Conservation (phyloP, 2,329 filamentous ascomycete genomes). For the Rhynchosporium graminicola region DNA sequence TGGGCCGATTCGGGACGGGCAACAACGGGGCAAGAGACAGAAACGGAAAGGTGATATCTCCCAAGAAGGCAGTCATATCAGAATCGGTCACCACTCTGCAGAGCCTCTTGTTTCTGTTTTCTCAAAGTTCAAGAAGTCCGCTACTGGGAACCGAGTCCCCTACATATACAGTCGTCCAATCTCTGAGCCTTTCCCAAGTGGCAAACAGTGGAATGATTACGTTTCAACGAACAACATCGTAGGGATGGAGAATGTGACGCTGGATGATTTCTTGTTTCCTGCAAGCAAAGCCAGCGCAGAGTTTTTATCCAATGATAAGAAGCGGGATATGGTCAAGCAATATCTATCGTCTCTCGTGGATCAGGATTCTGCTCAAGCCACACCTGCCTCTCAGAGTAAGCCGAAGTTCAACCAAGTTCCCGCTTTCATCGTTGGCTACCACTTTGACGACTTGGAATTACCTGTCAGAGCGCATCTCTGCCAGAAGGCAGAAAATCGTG, state of each 20-base stretch:
- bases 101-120: slow-evolving; percentile 3
- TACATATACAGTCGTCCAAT: not conserved
- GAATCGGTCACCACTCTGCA: slow-evolving; percentile 3
- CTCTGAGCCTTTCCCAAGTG: not conserved
- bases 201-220: not conserved
- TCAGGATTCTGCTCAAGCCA: not conserved
- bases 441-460: not conserved
- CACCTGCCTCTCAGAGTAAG: not conserved
- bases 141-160: no score
- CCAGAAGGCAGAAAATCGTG: not conserved
- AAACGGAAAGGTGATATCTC: not conserved
- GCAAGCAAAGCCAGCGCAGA: not conserved
- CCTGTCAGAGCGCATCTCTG: slow-evolving; percentile 10
- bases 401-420: not conserved
- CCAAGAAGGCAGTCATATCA: not conserved
- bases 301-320: not conserved
- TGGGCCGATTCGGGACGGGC: not conserved
- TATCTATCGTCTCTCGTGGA: not conserved
- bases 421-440: not conserved
- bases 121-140: not conserved
- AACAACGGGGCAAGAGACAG: not conserved
- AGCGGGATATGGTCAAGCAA: not conserved
- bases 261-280: not conserved
- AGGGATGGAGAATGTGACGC: not conserved
- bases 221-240: not conserved